Conservation (phyloP, 108 stramenopile species). For the Hondaea fermentalgiana region DNA sequence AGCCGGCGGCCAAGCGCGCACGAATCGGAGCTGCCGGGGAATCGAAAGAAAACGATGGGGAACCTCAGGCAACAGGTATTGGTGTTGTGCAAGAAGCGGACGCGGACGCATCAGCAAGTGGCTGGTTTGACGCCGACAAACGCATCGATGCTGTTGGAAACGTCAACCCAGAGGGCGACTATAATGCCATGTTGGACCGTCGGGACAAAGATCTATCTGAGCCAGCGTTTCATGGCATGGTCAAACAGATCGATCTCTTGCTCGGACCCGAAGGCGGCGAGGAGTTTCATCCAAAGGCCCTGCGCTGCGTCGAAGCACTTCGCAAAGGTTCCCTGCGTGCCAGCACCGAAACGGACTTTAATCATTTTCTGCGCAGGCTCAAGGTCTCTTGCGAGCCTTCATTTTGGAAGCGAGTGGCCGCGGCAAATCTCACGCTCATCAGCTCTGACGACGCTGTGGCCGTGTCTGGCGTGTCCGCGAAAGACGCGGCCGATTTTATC, state of each 20-base stretch:
- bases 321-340: not conserved
- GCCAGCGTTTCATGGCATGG: not conserved
- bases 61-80: not conserved
- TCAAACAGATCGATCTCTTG: not conserved
- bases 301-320: not conserved
- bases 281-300: not conserved
- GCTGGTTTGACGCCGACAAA: not conserved
- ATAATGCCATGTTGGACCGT: not conserved
- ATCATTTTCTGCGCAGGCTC: not conserved
- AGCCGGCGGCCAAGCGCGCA: no score
- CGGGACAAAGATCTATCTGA: not conserved
- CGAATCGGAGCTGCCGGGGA: no score
- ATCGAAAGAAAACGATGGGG: no score
- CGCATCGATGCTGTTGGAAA: not conserved
- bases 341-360: not conserved
- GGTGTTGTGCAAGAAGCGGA: not conserved
- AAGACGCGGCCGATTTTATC: not conserved
- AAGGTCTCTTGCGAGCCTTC: not conserved
- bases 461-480: not conserved
- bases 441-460: not conserved
- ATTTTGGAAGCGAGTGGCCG: not conserved
- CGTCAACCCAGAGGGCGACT: not conserved
- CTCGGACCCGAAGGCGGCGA: not conserved
- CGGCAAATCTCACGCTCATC: not conserved
- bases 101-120: not conserved